Evolutionary conservation across 2,329 filamentous ascomycete species (phyloP).

Genomic region (Trichoderma sp.): DNA sequence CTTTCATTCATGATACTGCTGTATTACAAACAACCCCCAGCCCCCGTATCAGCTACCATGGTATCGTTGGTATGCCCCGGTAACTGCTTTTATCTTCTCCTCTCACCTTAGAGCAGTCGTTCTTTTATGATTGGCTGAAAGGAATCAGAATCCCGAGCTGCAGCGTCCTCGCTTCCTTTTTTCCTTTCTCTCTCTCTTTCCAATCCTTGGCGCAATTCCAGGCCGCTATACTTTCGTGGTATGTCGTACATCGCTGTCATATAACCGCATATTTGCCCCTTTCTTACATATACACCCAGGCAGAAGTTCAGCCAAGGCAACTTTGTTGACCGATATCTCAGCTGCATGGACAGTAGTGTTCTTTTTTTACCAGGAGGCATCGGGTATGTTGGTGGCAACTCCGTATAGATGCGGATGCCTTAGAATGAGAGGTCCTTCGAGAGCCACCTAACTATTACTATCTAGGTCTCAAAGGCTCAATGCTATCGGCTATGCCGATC

Average conservation of each 20-base stretch:
- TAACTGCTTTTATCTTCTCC: background rate
- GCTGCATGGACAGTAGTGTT: background rate
- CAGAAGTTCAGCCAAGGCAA: background rate
- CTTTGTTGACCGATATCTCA: background rate
- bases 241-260: background rate
- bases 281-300: background rate
- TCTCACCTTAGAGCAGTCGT: background rate
- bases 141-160: background rate
- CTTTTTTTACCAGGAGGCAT: background rate
- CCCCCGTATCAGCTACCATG: background rate
- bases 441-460: background rate
- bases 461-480: slow-evolving; percentile 4
- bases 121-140: background rate
- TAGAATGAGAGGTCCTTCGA: background rate
- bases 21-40: background rate
- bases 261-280: background rate
- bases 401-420: background rate
- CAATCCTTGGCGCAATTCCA: background rate
- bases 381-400: background rate
- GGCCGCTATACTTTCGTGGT: background rate
- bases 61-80: background rate
- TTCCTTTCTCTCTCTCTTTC: background rate
- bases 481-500: slow-evolving; percentile 5
- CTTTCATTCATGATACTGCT: background rate
- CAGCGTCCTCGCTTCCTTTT: background rate